Percentiles rank a stretch among this genome's conserved stretches.
These are phyloP conservation scores for Neonectria faginata DNA, from an alignment of 2,329 filamentous ascomycete genomes.

Conservation along the genomic window DNA sequence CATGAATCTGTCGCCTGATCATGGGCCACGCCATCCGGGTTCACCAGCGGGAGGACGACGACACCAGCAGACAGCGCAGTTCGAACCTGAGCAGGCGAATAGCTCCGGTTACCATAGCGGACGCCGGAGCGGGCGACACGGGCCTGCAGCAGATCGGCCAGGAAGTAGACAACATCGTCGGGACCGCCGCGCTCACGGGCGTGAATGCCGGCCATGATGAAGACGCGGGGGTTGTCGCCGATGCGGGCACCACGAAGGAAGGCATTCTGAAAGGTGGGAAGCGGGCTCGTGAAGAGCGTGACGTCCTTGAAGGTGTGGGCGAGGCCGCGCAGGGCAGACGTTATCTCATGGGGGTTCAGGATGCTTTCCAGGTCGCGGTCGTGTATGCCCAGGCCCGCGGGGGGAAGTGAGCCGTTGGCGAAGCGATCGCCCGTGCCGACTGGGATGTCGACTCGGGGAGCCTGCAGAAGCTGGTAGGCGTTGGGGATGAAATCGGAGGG, in stretches of 20 bases:
- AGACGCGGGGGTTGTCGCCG: slow-evolving; percentile 61
- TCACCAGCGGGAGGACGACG: slow-evolving; percentile 64
- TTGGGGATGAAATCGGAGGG: slow-evolving; percentile 50
- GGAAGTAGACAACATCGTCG: slow-evolving; percentile 68
- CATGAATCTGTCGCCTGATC: slow-evolving; percentile 62
- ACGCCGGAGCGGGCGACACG: slow-evolving; percentile 61
- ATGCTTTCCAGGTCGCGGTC: slow-evolving; percentile 55
- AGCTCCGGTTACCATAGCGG: slow-evolving; percentile 63
- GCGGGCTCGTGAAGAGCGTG: slow-evolving; percentile 55
- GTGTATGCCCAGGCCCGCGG: slow-evolving; percentile 49
- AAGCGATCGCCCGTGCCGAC: slow-evolving; percentile 59
- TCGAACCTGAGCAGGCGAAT: slow-evolving; percentile 64
- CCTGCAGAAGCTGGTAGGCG: slow-evolving; percentile 17
- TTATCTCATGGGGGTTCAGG: slow-evolving; percentile 59
- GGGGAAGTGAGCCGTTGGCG: slow-evolving; percentile 52
- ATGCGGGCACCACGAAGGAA: slow-evolving; percentile 56
- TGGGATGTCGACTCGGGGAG: slow-evolving; percentile 46
- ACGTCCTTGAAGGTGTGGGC: slow-evolving; percentile 53
- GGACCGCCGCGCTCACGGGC: slow-evolving; percentile 69
- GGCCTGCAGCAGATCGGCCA: slow-evolving; percentile 67
- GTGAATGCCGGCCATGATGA: slow-evolving; percentile 66
- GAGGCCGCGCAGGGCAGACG: slow-evolving; percentile 57
- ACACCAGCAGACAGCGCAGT: slow-evolving; percentile 64
- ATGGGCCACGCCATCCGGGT: slow-evolving; percentile 65
- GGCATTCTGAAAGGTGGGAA: slow-evolving; percentile 58